These are phyloP conservation scores for Boletus hoseneyae DNA, from an alignment of 1,284 basidiomycete species.

Conservation along the genomic window DNA sequence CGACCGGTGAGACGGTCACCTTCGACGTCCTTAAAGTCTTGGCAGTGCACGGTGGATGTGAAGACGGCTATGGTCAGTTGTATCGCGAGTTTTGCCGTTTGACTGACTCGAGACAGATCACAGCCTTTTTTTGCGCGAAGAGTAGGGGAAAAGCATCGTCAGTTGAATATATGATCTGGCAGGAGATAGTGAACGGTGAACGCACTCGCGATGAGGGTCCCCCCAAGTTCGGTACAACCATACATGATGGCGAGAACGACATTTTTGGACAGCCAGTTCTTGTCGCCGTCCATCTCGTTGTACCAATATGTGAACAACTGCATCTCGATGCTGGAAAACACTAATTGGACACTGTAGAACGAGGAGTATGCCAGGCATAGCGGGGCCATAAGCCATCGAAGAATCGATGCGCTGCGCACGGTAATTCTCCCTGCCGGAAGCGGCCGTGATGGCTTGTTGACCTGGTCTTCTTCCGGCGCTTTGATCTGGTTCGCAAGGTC, in stretches of 20 bases:
- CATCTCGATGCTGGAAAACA: conserved; percentile 33
- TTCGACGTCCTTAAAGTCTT: conserved; percentile 39
- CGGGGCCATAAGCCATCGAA: conserved; percentile 39
- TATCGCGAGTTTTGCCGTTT: conserved; percentile 21
- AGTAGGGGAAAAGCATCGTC: not conserved
- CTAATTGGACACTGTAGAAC: conserved; percentile 29
- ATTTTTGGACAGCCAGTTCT: conserved; percentile 39
- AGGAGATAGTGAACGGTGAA: not conserved
- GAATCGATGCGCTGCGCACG: conserved; percentile 25
- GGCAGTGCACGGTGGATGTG: conserved; percentile 38
- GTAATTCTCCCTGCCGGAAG: conserved; percentile 39
- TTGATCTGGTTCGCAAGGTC: conserved; percentile 43
- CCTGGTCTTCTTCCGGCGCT: conserved; percentile 37
- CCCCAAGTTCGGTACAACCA: conserved; percentile 37
- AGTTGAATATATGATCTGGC: not conserved
- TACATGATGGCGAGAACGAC: conserved; percentile 38
- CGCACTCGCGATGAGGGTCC: conserved; percentile 38
- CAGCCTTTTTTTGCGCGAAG: not conserved
- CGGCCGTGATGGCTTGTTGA: conserved; percentile 42
- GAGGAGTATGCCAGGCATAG: conserved; percentile 34
- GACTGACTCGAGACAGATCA: conserved; percentile 15
- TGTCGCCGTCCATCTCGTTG: conserved; percentile 37
- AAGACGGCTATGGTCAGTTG: conserved; percentile 27
- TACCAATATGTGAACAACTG: conserved; percentile 33
- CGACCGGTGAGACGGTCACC: conserved; percentile 35